phyloP scores from a whole-genome alignment of 1,139 yeast genomes.

The Suhomyces taliae region DNA sequence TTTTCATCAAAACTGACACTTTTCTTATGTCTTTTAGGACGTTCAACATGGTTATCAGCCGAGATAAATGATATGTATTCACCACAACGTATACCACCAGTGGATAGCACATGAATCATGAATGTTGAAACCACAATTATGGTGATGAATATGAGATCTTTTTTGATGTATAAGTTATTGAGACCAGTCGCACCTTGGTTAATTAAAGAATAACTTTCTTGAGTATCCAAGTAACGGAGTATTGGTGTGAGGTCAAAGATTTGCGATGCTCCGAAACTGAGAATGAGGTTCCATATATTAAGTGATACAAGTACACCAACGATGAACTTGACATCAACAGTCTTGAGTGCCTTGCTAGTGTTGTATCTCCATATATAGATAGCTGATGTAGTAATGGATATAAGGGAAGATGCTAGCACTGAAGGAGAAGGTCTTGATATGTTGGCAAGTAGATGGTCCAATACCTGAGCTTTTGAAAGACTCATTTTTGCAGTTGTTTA shows the following conservation, averaged over 20 bases:
- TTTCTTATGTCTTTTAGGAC: constrained; percentile 13
- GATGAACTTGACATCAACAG: constrained; percentile 5
- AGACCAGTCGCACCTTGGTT: constrained; percentile 1
- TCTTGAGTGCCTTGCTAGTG: constrained; percentile 1
- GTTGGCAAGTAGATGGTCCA: constrained; percentile 2
- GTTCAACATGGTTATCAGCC: constrained; percentile 1
- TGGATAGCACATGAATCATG: constrained; percentile 14
- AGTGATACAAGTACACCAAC: constrained; percentile 7
- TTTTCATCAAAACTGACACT: constrained; percentile 20
- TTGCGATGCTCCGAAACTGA: background rate
- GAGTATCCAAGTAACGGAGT: constrained; percentile 4
- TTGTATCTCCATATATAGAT: constrained; percentile 4
- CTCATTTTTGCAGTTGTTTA: background rate
- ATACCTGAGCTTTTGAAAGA: constrained; percentile 5
- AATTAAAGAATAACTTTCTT: constrained; percentile 5
- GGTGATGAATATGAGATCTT: constrained; percentile 15
- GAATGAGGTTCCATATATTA: constrained; percentile 15
- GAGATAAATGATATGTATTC: constrained; percentile 18
- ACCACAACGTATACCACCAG: constrained; percentile 15
- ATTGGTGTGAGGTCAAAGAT: constrained; percentile 3
- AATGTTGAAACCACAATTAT: constrained; percentile 14
- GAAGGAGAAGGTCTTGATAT: constrained; percentile 1
- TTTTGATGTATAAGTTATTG: constrained; percentile 10
- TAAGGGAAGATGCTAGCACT: background rate
- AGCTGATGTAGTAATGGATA: background rate